Percentiles rank a stretch among this genome's conserved stretches.
These are phyloP conservation scores for Gossypium gossypioides DNA, from an alignment of 441 rosid genomes.

Conservation along the genomic window DNA sequence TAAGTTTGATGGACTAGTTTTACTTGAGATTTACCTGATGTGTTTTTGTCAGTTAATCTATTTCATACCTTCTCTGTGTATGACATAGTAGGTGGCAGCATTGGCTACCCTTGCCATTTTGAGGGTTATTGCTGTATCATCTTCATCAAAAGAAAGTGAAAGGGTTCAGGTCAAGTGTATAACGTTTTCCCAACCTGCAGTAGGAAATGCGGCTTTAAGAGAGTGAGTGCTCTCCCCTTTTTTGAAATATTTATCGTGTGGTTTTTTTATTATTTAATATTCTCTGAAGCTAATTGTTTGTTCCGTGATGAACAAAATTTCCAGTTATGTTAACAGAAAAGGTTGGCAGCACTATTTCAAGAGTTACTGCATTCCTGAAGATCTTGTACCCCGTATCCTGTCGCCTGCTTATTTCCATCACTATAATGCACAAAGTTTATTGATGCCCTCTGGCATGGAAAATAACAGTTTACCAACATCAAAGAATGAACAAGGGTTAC, in stretches of 20 bases:
- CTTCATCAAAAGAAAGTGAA: slow-evolving; percentile 57
- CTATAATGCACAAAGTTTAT: slow-evolving; percentile 61
- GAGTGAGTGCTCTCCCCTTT: slow-evolving; percentile 45
- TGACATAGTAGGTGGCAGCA: slow-evolving; percentile 63
- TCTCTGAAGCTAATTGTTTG: slow-evolving; percentile 1
- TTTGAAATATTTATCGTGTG: neutral
- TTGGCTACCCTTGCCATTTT: slow-evolving; percentile 94
- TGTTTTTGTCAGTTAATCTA: slow-evolving; percentile 1
- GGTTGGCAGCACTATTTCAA: slow-evolving; percentile 92
- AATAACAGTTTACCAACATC: slow-evolving; percentile 22
- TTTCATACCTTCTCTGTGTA: slow-evolving; percentile 8
- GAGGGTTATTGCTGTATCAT: slow-evolving; percentile 77
- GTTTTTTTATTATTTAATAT: neutral
- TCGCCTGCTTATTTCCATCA: slow-evolving; percentile 98
- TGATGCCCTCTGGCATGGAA: slow-evolving; percentile 31
- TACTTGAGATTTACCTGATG: neutral
- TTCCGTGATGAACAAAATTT: neutral
- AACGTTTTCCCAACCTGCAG: slow-evolving; percentile 94
- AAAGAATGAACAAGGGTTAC: slow-evolving; percentile 28
- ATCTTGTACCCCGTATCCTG: slow-evolving; percentile 85
- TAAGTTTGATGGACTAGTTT: slow-evolving; percentile 30
- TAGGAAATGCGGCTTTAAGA: slow-evolving; percentile 91
- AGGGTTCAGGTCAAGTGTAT: slow-evolving; percentile 78
- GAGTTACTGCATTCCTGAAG: slow-evolving; percentile 96
- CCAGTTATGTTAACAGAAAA: slow-evolving; percentile 77